Evolutionary conservation across 768 basidiomycete species (phyloP).

Genomic region (Phylloporus scabripes): DNA sequence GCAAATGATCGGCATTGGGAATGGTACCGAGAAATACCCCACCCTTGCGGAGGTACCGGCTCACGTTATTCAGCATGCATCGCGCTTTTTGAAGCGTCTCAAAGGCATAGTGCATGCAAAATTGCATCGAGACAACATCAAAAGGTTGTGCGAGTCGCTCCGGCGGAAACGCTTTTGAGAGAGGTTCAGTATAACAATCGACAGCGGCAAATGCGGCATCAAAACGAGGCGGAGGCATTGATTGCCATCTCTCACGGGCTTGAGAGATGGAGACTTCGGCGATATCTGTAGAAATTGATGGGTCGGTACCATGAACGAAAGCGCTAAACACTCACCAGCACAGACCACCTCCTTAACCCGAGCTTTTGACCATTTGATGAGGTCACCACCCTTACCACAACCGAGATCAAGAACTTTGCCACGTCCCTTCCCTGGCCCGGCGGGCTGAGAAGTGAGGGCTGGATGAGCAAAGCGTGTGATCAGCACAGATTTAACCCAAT

Average conservation of each 20-base stretch:
- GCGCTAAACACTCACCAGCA: conserved; percentile 53
- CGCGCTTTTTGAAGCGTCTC: conserved; percentile 82
- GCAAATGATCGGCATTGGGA: conserved; percentile 77
- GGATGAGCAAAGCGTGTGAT: conserved; percentile 87
- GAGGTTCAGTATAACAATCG: conserved; percentile 79
- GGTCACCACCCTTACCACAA: conserved; percentile 98
- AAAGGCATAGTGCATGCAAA: conserved; percentile 99
- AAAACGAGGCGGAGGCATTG: conserved; percentile 50
- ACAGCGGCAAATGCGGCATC: conserved; percentile 77
- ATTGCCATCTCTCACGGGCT: conserved; percentile 68
- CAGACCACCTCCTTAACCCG: conserved; percentile 73
- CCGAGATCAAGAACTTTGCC: conserved; percentile 95
- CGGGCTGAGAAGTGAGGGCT: conserved; percentile 41
- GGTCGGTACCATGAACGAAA: neutral
- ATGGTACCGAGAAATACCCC: conserved; percentile 98
- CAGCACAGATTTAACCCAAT: conserved; percentile 98
- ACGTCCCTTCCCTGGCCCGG: conserved; percentile 25
- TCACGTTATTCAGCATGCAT: conserved; percentile 91
- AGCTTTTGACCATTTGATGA: conserved; percentile 93
- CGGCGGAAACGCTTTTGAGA: conserved; percentile 64
- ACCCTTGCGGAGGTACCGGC: conserved; percentile 69
- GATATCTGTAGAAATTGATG: conserved; percentile 53
- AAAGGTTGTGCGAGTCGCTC: conserved; percentile 62
- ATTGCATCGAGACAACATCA: conserved; percentile 97
- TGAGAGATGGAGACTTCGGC: conserved; percentile 86